phyloP scores from a whole-genome alignment of 495 filamentous ascomycete species.

The Penicillium roqueforti region DNA sequence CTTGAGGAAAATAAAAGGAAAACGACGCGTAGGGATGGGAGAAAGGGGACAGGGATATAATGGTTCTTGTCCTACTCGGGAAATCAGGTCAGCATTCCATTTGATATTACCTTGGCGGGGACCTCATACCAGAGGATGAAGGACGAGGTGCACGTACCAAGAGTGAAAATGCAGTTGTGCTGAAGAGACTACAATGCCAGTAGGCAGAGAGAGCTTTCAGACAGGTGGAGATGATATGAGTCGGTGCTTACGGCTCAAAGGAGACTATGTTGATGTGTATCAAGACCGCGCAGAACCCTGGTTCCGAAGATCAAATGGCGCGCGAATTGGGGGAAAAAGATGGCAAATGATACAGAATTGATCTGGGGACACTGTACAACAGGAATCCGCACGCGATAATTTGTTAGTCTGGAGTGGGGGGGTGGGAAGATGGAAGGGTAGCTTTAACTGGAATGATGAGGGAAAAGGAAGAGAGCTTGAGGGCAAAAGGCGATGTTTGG shows the following conservation, averaged over 20 bases:
- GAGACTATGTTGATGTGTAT: conserved; percentile 7
- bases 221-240: conserved; percentile 18
- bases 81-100: conserved; percentile 42
- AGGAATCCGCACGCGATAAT: conserved; percentile 10
- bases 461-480: conserved; percentile 41
- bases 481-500: conserved; percentile 48
- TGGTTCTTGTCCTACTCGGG: conserved; percentile 21
- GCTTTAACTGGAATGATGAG: conserved; percentile 40
- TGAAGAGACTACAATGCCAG: conserved; percentile 28
- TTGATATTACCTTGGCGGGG: conserved; percentile 36
- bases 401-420: conserved; percentile 11
- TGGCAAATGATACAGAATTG: conserved; percentile 12
- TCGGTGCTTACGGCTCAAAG: conserved; percentile 22
- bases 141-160: conserved; percentile 40
- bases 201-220: conserved; percentile 15
- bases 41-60: conserved; percentile 31
- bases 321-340: conserved; percentile 21
- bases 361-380: conserved; percentile 13
- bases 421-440: conserved; percentile 24
- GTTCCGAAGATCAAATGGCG: conserved; percentile 24
- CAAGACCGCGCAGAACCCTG: conserved; percentile 21
- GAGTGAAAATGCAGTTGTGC: conserved; percentile 37
- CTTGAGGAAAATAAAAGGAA: conserved; percentile 22
- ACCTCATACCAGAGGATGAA: conserved; percentile 36
- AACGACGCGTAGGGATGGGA: conserved; percentile 27